Base-by-base conservation (phyloP, 2,329 filamentous ascomycete species). In the Cladobotryum mycophilum region DNA sequence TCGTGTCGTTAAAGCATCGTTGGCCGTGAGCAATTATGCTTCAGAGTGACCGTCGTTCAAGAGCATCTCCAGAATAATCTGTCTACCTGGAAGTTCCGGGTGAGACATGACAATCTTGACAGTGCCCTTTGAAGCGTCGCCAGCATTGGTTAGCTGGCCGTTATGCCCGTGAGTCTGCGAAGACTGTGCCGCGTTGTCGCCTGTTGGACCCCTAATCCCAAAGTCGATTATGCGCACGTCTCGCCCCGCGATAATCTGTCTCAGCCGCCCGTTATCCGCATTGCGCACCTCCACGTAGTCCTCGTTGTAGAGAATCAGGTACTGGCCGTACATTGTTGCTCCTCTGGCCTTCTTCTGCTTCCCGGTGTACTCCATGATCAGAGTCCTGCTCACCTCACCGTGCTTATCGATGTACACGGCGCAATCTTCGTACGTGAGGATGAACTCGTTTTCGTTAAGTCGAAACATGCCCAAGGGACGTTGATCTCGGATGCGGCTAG, bases 281-380 rank as follows among this genome's bases (percentile, higher is more conserved):
- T 99, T 97, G 49, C 93, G 82, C 48, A 99, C 89, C 72, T 99
- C 93, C 44, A 99, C 89, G 60, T 97, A 99, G 67, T 97, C 92
- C 18, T 88, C 86, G 66, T 96, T 93, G 72, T 97, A 96, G 4
- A 99, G 81, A 7, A 99, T 76, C 4, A 99, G 80, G 66, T 96
- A 97, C 52, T 90, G 86, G 1, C 90, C 91, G 60, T 89, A 95
- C 72, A 97, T 85, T 55, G 90, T 93, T 2, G 91, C 91, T 12
- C 84, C 82, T 55, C 86, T 85, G 1, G 93, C 93, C 67, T 81
- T 81, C 68, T 81, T 82, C 64, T 81, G 79, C 62, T 86, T 92
- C 58, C 93, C 93, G n/a, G 95, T 93, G 67, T 97, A 99, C 65
- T 97, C 90, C 90, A 99, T 96, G 62, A 97, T 91, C 52, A 97